These are phyloP conservation scores for Pyrenochaeta sp. DNA, from an alignment of 2,329 filamentous ascomycete species.

Conservation along the genomic window DNA sequence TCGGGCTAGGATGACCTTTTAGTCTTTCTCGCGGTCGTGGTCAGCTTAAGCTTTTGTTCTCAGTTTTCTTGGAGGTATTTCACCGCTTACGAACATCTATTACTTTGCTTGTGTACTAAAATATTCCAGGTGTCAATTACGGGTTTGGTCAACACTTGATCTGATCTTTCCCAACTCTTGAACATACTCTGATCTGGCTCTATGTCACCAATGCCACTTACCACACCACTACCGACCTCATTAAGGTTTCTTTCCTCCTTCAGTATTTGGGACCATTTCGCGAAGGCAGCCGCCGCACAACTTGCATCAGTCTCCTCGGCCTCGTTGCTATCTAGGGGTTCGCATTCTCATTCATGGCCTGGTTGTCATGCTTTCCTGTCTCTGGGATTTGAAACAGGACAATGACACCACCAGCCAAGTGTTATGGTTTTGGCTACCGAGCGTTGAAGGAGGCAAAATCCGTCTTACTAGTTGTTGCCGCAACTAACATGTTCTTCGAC, in stretches of 20 bases:
- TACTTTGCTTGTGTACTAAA: background rate
- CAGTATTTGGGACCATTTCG: slow-evolving; percentile 47
- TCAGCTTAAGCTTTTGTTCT: slow-evolving; percentile 32
- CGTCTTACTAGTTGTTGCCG: slow-evolving; percentile 32
- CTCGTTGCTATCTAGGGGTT: slow-evolving; percentile 37
- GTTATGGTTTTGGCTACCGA: slow-evolving; percentile 36
- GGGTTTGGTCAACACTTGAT: slow-evolving; percentile 45
- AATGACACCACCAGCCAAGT: slow-evolving; percentile 23
- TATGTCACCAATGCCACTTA: slow-evolving; percentile 40
- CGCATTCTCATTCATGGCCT: slow-evolving; percentile 37
- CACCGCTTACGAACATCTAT: background rate
- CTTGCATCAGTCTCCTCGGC: slow-evolving; percentile 23
- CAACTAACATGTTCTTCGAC: slow-evolving; percentile 44
- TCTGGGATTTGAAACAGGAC: slow-evolving; percentile 27
- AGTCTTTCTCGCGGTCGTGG: slow-evolving; percentile 36
- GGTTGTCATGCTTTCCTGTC: slow-evolving; percentile 43
- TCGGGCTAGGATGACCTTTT: slow-evolving; percentile 48
- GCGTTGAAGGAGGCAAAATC: slow-evolving; percentile 21
- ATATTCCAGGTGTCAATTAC: slow-evolving; percentile 24
- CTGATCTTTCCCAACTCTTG: slow-evolving; percentile 19
- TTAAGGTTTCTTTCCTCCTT: slow-evolving; percentile 46
- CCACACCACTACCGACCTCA: slow-evolving; percentile 36
- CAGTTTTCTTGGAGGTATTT: slow-evolving; percentile 30
- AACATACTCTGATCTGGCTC: slow-evolving; percentile 28
- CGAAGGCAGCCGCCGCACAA: slow-evolving; percentile 23